Conservation (phyloP, 2,329 filamentous ascomycete species). For the Xylaria sp. region DNA sequence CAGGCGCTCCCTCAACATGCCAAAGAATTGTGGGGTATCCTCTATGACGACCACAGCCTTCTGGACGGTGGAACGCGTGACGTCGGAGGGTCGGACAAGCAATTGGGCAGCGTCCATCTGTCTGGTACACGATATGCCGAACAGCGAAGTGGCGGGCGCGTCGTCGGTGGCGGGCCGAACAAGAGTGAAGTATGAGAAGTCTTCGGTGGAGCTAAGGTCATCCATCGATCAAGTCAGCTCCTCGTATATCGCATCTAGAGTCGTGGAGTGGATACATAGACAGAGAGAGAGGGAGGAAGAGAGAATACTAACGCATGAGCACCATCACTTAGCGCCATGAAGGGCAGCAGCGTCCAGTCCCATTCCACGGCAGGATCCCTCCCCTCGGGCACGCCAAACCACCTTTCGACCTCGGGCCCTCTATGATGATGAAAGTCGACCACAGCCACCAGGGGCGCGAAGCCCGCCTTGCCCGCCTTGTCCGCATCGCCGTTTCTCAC, state of each 20-base stretch:
- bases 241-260: background rate
- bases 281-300: background rate
- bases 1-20: constrained; percentile 88
- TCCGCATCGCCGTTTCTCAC: constrained; percentile 27
- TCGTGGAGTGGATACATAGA: too few relatives aligned
- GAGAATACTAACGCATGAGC: constrained; percentile 80
- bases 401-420: constrained; percentile 92
- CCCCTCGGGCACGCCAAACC: constrained; percentile 82
- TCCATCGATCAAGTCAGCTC: constrained; percentile 35
- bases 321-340: constrained; percentile 96
- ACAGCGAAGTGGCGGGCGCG: constrained; percentile 80
- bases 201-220: constrained; percentile 78
- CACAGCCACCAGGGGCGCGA: constrained; percentile 78
- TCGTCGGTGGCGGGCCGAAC: constrained; percentile 68
- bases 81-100: constrained; percentile 82
- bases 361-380: constrained; percentile 83
- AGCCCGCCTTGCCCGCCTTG: constrained; percentile 52
- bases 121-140: constrained; percentile 94
- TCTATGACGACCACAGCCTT: constrained; percentile 97
- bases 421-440: constrained; percentile 87
- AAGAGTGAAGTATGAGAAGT: constrained; percentile 98
- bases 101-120: constrained; percentile 86
- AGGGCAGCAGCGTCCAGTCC: constrained; percentile 91
- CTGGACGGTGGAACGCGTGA: constrained; percentile 97
- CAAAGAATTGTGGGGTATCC: constrained; percentile 89